phyloP scores from a whole-genome alignment of 768 basidiomycete species.

The Agrocybe praecox region DNA sequence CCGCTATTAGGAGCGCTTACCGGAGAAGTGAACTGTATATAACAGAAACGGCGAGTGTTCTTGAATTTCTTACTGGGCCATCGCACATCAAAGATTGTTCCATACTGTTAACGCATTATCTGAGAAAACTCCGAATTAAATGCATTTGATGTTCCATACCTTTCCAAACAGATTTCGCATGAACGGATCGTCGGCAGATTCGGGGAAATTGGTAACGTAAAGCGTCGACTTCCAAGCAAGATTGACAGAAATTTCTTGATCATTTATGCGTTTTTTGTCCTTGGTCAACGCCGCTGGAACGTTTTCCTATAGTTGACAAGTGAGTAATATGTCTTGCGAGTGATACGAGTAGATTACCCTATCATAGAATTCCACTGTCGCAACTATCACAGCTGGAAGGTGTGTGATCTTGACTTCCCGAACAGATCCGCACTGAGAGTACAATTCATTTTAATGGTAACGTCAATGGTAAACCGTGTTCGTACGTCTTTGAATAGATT shows the following conservation, averaged over 20 bases:
- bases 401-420: conserved; percentile 83
- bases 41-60: conserved; percentile 88
- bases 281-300: conserved; percentile 89
- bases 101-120: conserved; percentile 59
- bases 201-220: conserved; percentile 96
- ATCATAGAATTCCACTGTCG: conserved; percentile 86
- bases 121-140: neutral
- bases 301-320: conserved; percentile 52
- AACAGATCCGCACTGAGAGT: conserved; percentile 76
- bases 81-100: conserved; percentile 88
- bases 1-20: conserved; percentile 36
- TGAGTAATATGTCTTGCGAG: neutral
- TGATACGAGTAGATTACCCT: conserved; percentile 40
- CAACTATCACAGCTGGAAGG: conserved; percentile 62
- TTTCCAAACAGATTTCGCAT: conserved; percentile 78
- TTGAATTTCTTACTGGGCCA: conserved; percentile 99
- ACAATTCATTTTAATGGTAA: neutral
- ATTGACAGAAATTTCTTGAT: conserved; percentile 80
- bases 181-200: conserved; percentile 73
- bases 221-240: conserved; percentile 93
- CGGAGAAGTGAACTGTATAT: conserved; percentile 87
- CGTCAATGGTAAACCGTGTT: neutral
- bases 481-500: conserved; percentile 84
- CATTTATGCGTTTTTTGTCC: conserved; percentile 87
- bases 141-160: conserved; percentile 43